Percentiles rank a stretch among this genome's conserved stretches.
Evolutionary conservation across 2,329 filamentous ascomycete species (phyloP).

Genomic region (Arthrocladium fulminans): DNA sequence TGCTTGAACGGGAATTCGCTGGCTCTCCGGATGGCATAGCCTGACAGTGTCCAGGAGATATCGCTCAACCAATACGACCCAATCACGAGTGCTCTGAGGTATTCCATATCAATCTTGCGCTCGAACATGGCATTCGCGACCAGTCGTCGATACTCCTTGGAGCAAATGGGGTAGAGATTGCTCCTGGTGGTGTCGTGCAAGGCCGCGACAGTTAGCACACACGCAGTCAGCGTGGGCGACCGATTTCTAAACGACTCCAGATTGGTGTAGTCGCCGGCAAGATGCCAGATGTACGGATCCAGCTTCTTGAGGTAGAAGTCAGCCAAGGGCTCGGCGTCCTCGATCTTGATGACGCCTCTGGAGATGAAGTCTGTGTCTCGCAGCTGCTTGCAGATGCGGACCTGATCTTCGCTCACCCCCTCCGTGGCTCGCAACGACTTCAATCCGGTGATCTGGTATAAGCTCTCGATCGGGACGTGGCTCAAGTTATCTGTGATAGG

Average conservation of each 20-base stretch:
- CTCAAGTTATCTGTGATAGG: slow-evolving; percentile 24
- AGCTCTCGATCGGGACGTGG: slow-evolving; percentile 30
- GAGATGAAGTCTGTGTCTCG: slow-evolving; percentile 43
- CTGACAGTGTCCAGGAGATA: slow-evolving; percentile 39
- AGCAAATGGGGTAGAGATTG: slow-evolving; percentile 32
- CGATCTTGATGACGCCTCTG: slow-evolving; percentile 37
- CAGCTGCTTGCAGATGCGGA: slow-evolving; percentile 29
- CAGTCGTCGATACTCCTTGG: slow-evolving; percentile 44
- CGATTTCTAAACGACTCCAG: slow-evolving; percentile 39
- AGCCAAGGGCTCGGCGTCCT: slow-evolving; percentile 36
- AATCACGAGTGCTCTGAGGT: slow-evolving; percentile 46
- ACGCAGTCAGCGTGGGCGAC: slow-evolving; percentile 43
- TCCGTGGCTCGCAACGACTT: slow-evolving; percentile 25
- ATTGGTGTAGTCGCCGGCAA: slow-evolving; percentile 39
- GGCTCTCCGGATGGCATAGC: slow-evolving; percentile 36
- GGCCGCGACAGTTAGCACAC: slow-evolving; percentile 40
- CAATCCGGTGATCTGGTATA: slow-evolving; percentile 29
- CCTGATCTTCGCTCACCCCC: slow-evolving; percentile 24
- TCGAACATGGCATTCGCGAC: slow-evolving; percentile 47
- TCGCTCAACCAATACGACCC: slow-evolving; percentile 50
- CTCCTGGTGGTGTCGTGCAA: slow-evolving; percentile 36
- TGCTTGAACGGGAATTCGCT: slow-evolving; percentile 37
- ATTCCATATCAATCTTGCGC: slow-evolving; percentile 42
- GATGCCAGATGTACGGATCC: slow-evolving; percentile 41
- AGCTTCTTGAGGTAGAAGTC: slow-evolving; percentile 36